phyloP scores from a whole-genome alignment of 345 rosid genomes.

The Populus euphratica region DNA sequence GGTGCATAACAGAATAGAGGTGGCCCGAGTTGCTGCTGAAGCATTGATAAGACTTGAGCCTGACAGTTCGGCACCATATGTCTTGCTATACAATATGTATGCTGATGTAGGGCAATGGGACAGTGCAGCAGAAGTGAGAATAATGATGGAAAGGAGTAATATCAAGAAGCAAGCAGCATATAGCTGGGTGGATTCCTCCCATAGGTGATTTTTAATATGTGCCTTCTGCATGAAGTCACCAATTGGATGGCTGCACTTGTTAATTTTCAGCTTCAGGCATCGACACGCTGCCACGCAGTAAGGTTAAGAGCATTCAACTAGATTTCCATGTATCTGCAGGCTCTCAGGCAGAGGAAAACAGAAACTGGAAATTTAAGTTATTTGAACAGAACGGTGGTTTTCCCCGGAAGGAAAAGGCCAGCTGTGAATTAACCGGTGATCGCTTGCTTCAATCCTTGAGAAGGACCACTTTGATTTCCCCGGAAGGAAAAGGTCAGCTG shows the following conservation, averaged over 20 bases:
- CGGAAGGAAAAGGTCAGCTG: too few species aligned
- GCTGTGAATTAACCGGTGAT: too few species aligned
- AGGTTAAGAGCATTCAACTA: too few species aligned
- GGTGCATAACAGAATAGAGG: conserved; percentile 46
- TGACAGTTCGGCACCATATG: conserved; percentile 60
- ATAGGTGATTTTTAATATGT: not conserved
- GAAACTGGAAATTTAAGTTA: too few species aligned
- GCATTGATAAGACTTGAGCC: conserved; percentile 65
- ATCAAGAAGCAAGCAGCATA: conserved; percentile 50
- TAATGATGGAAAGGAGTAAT: conserved; percentile 45
- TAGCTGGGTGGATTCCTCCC: conserved; percentile 46
- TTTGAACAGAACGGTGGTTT: too few species aligned
- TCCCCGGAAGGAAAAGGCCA: too few species aligned
- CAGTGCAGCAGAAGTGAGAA: conserved; percentile 51
- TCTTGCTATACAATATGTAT: conserved; percentile 62
- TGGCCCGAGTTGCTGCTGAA: conserved; percentile 64
- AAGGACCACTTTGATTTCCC: too few species aligned
- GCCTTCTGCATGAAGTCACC: not conserved
- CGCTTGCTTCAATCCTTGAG: too few species aligned
- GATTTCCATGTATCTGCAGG: too few species aligned
- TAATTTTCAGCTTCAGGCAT: too few species aligned
- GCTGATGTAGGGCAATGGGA: conserved; percentile 65
- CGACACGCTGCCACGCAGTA: too few species aligned
- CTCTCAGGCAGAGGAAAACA: too few species aligned
- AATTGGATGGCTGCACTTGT: not conserved